Base-by-base conservation (phyloP, 1,139 yeast genomes). In the Hemisphaericaspora xylofermentans region DNA sequence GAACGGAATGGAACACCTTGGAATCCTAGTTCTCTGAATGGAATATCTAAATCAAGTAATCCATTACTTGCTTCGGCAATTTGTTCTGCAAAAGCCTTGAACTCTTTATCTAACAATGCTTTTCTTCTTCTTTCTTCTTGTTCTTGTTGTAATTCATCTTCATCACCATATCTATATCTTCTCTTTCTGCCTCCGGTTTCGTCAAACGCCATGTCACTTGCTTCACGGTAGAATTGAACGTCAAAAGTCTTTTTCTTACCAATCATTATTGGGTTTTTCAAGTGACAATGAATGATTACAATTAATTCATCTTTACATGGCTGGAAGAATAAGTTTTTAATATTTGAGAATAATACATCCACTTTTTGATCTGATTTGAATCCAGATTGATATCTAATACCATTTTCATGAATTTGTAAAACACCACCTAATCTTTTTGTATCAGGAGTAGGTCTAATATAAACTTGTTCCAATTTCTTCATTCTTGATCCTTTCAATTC, bases 1-100 rank as follows among this genome's bases (percentile, higher is more conserved):
- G 97, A 87, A 57, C 98, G 79, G 64, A 85, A 87, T 29, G 98
- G 98, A 16, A 93, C 98, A 76, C 98, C 99, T 52, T 83, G 88
- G 77, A 93, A 93, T 24, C 98, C 99, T 43, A 94, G 76, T 58
- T 94, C 98, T 60, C 97, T 79, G 70, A 93, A 88, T 36, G 99
- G 98, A 38, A 88, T 80, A 64, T 93, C 98, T 44, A 94, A 82
- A 53, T 91, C 96, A 32, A 91, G 72, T 50, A 81, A 64, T 24
- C 93, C 93, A 55, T 80, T 76, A 2, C 95, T 82, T 1, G 95
- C 86, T 52, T 88, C 96, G 6, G 96, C 84, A 54, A 93, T 91
- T 47, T 84, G 78, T 63, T 93, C 98, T 22, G 95, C 93, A 71
- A 89, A 94, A 39, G 78, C 74, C 63, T 82, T 84, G 67, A 91